Percentiles rank a stretch among this genome's conserved stretches.
Conservation (phyloP, 2,329 filamentous ascomycete species). For the Fusarium goolgardi region DNA sequence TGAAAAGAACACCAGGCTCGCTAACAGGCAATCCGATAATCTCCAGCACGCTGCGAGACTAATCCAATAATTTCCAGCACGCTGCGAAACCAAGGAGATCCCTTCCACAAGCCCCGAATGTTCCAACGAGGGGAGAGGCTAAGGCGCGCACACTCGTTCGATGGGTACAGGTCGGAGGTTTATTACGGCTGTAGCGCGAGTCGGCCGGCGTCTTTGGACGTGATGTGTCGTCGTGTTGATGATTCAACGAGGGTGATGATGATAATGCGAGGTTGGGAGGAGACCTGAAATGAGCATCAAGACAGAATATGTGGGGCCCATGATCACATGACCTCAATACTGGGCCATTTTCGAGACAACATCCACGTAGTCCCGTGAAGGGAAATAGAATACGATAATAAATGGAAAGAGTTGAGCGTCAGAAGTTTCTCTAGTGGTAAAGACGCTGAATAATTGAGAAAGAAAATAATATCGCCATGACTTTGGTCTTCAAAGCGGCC, state of each 20-base stretch:
- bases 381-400: neutral
- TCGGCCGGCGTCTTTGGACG: neutral
- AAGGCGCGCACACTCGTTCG: neutral
- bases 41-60: slow-evolving; percentile 13
- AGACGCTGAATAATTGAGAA: too few relatives aligned
- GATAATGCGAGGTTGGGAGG: neutral
- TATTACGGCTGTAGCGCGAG: slow-evolving; percentile 19
- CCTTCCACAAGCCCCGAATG: slow-evolving; percentile 22
- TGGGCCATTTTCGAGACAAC: too few relatives aligned
- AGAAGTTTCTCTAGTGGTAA: too few relatives aligned
- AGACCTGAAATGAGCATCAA: slow-evolving; percentile 1
- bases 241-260: neutral
- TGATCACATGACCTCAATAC: slow-evolving; percentile 7
- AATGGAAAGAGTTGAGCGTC: neutral
- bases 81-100: slow-evolving; percentile 2
- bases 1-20: slow-evolving; percentile 5
- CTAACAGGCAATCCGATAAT: slow-evolving; percentile 4
- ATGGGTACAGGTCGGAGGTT: slow-evolving; percentile 16
- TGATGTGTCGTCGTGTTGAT: neutral
- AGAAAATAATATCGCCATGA: too few relatives aligned
- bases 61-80: slow-evolving; percentile 1
- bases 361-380: too few relatives aligned
- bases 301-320: neutral
- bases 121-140: slow-evolving; percentile 11
- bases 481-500: too few relatives aligned